phyloP scores from a whole-genome alignment of 805 yeast species.

The Wickerhamiella bombiphila region DNA sequence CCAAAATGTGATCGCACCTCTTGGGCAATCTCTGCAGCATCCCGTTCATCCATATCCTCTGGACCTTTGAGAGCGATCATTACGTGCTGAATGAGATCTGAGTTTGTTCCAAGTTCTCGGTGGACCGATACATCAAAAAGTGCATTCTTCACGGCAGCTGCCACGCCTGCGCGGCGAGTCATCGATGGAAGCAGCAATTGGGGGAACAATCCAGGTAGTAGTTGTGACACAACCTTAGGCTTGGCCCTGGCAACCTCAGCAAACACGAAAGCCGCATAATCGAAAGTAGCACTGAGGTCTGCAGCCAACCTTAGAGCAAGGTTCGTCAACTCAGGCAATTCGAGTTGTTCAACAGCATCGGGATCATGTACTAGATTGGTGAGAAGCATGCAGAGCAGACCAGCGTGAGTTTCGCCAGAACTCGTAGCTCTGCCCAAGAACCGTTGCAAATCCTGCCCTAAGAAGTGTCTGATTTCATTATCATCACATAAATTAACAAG shows the following conservation, averaged over 20 bases:
- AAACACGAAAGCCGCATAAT: slow-evolving; percentile 74
- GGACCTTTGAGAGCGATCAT: slow-evolving; percentile 68
- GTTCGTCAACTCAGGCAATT: slow-evolving; percentile 43
- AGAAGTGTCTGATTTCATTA: slow-evolving; percentile 40
- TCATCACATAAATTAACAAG: slow-evolving; percentile 75
- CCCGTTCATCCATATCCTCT: slow-evolving; percentile 65
- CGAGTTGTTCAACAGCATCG: slow-evolving; percentile 38
- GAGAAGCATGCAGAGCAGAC: slow-evolving; percentile 66
- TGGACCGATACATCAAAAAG: slow-evolving; percentile 69
- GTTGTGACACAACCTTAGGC: slow-evolving; percentile 32
- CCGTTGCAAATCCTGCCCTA: slow-evolving; percentile 39
- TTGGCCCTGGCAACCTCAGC: slow-evolving; percentile 72
- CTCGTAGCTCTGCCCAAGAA: slow-evolving; percentile 30
- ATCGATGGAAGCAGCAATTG: slow-evolving; percentile 68
- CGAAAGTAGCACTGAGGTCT: slow-evolving; percentile 69
- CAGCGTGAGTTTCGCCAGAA: slow-evolving; percentile 46
- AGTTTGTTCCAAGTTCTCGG: slow-evolving; percentile 33
- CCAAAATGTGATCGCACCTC: slow-evolving; percentile 61
- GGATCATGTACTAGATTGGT: slow-evolving; percentile 77
- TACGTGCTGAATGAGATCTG: slow-evolving; percentile 68
- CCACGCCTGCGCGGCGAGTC: slow-evolving; percentile 81
- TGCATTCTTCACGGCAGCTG: slow-evolving; percentile 81
- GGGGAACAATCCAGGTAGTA: slow-evolving; percentile 62
- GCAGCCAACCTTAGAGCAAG: slow-evolving; percentile 66
- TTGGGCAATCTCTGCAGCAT: slow-evolving; percentile 74